A percentile compares a stretch with the other conserved stretches of the same genome.
Evolutionary conservation across 345 rosid species (phyloP).

Genomic region (Gossypium rotundifolium): DNA sequence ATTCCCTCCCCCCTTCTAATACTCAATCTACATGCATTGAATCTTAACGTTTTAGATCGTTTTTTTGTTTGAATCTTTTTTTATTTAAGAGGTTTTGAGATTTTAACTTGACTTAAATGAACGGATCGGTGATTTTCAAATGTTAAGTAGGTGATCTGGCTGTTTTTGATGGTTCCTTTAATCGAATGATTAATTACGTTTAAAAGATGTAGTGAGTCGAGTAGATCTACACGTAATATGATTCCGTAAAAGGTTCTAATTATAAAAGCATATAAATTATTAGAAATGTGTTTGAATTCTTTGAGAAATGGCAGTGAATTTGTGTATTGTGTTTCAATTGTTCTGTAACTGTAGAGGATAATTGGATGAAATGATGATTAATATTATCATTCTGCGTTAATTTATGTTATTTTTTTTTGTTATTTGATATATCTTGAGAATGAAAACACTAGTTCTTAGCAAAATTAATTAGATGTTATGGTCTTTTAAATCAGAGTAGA

Average conservation of each 20-base stretch:
- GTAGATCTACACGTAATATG: conserved; percentile 19
- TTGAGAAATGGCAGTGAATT: background rate
- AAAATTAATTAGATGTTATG: no score
- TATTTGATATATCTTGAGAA: background rate
- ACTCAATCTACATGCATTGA: background rate
- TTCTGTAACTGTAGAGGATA: background rate
- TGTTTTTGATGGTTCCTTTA: background rate
- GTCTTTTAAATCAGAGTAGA: no score
- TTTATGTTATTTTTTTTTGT: background rate
- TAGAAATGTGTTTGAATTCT: background rate
- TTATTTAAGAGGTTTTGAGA: background rate
- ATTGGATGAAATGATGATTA: background rate
- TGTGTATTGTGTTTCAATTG: background rate
- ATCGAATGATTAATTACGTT: background rate
- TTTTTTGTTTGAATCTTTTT: background rate
- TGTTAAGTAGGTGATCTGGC: conserved; percentile 14
- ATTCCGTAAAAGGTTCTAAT: background rate
- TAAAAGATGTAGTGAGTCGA: background rate
- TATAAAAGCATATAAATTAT: background rate
- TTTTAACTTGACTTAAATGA: background rate
- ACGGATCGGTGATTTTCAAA: conserved; percentile 1
- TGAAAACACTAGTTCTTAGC: background rate
- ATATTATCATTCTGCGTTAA: background rate
- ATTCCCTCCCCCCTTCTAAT: background rate
- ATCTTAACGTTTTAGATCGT: conserved; percentile 7